phyloP scores from a whole-genome alignment of 208 protist species.

The Trypanosoma brucei region DNA sequence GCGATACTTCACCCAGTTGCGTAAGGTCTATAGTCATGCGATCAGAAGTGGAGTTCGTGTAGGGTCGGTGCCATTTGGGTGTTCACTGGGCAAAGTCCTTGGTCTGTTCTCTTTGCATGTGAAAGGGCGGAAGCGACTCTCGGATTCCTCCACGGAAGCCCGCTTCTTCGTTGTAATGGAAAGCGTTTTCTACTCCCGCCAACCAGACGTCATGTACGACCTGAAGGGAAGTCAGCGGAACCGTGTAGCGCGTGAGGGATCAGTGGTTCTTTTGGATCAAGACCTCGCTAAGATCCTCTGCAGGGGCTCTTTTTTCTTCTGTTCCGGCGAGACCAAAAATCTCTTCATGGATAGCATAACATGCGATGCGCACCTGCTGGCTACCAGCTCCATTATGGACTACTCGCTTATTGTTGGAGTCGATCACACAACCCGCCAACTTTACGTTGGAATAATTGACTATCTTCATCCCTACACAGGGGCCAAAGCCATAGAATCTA shows the following conservation, averaged over 20 bases:
- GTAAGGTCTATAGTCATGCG: slow-evolving; percentile 9
- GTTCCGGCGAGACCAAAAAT: slow-evolving; percentile 34
- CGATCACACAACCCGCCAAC: not conserved
- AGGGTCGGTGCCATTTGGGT: not conserved
- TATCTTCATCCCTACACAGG: slow-evolving; percentile 82
- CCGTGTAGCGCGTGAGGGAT: slow-evolving; percentile 45
- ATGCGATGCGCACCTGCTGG: slow-evolving; percentile 54
- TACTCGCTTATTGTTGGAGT: slow-evolving; percentile 72
- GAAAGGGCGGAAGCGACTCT: slow-evolving; percentile 13
- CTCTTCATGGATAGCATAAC: slow-evolving; percentile 50
- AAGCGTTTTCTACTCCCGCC: slow-evolving; percentile 36
- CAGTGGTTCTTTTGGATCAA: slow-evolving; percentile 61
- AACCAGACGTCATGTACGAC: slow-evolving; percentile 40
- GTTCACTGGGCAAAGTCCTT: slow-evolving; percentile 29
- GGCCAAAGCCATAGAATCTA: slow-evolving; percentile 74
- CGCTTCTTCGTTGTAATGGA: slow-evolving; percentile 69
- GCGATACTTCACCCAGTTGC: slow-evolving; percentile 63
- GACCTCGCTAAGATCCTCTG: slow-evolving; percentile 50
- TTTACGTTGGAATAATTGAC: slow-evolving; percentile 69
- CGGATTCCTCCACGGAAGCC: slow-evolving; percentile 21
- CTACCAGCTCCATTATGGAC: slow-evolving; percentile 62
- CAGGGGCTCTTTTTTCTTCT: slow-evolving; percentile 62
- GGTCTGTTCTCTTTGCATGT: slow-evolving; percentile 29
- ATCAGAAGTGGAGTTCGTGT: slow-evolving; percentile 7
- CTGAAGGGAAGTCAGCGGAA: slow-evolving; percentile 86